These are phyloP conservation scores for Phytophthora cryptogea DNA, from an alignment of 352 stramenopile genomes.

Conservation along the genomic window DNA sequence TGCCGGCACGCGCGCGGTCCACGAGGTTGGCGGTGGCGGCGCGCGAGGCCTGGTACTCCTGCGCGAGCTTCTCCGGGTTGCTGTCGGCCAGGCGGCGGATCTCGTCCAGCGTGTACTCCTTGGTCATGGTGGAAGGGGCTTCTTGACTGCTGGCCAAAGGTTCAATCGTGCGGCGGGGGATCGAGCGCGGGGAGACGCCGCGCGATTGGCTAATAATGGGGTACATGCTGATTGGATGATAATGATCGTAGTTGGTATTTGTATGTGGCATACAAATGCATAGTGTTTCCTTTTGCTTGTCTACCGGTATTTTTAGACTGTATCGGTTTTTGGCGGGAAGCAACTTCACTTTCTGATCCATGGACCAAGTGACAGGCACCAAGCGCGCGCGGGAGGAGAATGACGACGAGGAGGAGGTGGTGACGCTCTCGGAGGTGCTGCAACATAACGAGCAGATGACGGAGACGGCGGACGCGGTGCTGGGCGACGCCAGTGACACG, in stretches of 20 bases:
- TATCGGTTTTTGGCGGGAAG: neutral
- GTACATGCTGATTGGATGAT: too few relatives aligned
- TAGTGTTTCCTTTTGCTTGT: too few relatives aligned
- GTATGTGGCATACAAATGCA: too few relatives aligned
- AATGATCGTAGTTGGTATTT: too few relatives aligned
- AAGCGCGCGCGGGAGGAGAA: conserved; percentile 29
- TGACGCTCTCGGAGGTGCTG: conserved; percentile 70
- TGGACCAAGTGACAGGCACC: conserved; percentile 12
- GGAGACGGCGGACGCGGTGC: conserved; percentile 62
- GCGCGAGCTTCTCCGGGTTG: conserved; percentile 68
- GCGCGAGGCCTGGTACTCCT: conserved; percentile 75
- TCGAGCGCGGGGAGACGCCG: too few relatives aligned
- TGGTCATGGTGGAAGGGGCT: conserved; percentile 46
- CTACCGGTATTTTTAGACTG: neutral
- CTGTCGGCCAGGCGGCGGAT: conserved; percentile 78
- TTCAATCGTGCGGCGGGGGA: conserved; percentile 30
- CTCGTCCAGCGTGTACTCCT: conserved; percentile 82
- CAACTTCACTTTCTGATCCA: neutral
- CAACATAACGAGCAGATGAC: conserved; percentile 56
- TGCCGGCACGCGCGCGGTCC: conserved; percentile 60
- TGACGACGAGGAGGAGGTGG: conserved; percentile 50
- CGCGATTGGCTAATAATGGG: too few relatives aligned
- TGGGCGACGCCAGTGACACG: conserved; percentile 60
- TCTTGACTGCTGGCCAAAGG: conserved; percentile 20
- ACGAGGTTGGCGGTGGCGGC: conserved; percentile 69